These are phyloP conservation scores for Teunomyces barrocoloradensis DNA, from an alignment of 805 yeast species.

Conservation along the genomic window DNA sequence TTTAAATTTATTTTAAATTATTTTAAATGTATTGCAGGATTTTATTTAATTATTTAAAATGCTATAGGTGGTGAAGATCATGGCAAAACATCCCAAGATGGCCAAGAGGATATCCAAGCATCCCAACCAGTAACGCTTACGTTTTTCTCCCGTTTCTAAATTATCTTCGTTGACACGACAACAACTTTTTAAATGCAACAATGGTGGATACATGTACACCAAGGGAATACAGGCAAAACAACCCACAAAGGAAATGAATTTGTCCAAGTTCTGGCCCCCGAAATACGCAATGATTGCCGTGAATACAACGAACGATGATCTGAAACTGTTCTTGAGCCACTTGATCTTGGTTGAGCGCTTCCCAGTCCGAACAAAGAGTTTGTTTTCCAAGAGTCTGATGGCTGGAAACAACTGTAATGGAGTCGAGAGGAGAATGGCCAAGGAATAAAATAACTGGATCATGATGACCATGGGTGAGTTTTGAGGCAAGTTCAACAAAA, in stretches of 20 bases:
- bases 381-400: conserved; percentile 65
- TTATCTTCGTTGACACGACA: conserved; percentile 22
- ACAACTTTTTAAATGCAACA: conserved; percentile 62
- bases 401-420: conserved; percentile 84
- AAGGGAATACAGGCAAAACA: conserved; percentile 83
- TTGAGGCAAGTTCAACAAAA: conserved; percentile 71
- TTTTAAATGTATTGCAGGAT: not conserved
- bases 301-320: conserved; percentile 51
- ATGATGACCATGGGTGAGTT: conserved; percentile 55
- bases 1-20: not conserved
- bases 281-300: conserved; percentile 60
- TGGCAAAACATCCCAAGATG: conserved; percentile 55
- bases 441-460: conserved; percentile 69
- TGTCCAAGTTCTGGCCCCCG: conserved; percentile 69
- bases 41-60: conserved; percentile 27
- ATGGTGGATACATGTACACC: conserved; percentile 83
- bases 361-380: conserved; percentile 50
- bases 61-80: conserved; percentile 67
- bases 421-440: conserved; percentile 73
- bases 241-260: conserved; percentile 77
- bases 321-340: conserved; percentile 64
- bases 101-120: conserved; percentile 49
- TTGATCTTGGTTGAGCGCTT: conserved; percentile 51
- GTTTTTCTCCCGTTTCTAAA: conserved; percentile 16
- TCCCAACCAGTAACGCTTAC: conserved; percentile 37